Base-by-base conservation (phyloP, 2,329 filamentous ascomycete genomes). In the Nothophaeocryptopus gaeumannii region DNA sequence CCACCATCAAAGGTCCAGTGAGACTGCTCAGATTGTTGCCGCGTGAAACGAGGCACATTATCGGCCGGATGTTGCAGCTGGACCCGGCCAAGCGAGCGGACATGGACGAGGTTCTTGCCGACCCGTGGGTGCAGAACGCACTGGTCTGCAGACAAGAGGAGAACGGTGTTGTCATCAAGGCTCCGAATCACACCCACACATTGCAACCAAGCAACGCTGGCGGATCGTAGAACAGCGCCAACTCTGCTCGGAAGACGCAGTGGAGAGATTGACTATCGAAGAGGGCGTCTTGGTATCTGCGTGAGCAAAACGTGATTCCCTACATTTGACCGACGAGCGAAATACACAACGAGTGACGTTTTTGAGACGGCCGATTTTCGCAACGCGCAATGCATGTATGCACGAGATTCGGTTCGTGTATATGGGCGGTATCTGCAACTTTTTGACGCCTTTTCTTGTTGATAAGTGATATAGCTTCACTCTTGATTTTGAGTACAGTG, bases 11-110 rank as follows among this genome's bases (percentile, higher is more conserved):
- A 63, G 93, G 93, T 0, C 93, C 93, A 2, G 95, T 92, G 87
- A 82, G 93, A 39, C 80, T 99, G 37, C 75, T 99, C 29, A 83
- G 93, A 36, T 76, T 97, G 32, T 76, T 99, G 8, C 93, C 93
- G 1, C 80, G 92, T 52, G 93, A 97, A 71, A 95, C 86, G 58
- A 79, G 93, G 44, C 85, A 92, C 66, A 90, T 99, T 55, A 86
- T 99, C 47, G 85, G 89, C 38, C 81, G 88, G 50, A 99, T 99
- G 93, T 80, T 99, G 32, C 89, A 93, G 63, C 78, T 96, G 43
- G 83, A 96, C 62, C 89, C 91, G 0, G 86, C 82, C 65, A 85
- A 86, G 58, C 82, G 93, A 49, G 92, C 90, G 2, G 88, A 81
- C 2, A 86, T 99, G 75, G 78, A 85, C 16, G 90, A 99, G 63